Base-by-base conservation (phyloP, 306 rosid genomes). In the Castanea mollissima region DNA sequence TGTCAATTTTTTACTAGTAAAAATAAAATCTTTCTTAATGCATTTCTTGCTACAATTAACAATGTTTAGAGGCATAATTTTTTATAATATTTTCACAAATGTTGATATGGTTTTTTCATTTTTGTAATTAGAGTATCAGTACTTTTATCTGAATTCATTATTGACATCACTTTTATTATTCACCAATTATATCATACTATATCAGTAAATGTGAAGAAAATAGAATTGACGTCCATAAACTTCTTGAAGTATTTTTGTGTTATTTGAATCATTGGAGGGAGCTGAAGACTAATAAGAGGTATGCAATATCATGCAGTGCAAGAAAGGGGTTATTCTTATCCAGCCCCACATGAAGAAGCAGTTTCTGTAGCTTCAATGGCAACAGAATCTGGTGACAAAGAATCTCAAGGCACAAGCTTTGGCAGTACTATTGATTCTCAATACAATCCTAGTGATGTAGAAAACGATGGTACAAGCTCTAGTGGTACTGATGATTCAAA, bases 101-200 rank as follows among this genome's bases (percentile, higher is more conserved):
- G 35, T 32, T 38, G 0, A 35, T 6, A 35, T 35, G 0, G 0
- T 6, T 38, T 38, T 38, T 38, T 7, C n/a, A n/a, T n/a, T n/a
- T n/a, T n/a, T n/a, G 0, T 38, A 3, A 38, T 38, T 38, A 0
- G 11, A 7, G 11, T 7, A 38, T 0, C 0, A 38, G 2, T 0
- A 38, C 0, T 38, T 38, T 2, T 0, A 38, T 38, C 2, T 0
- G 0, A 0, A 7, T 38, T 38, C 0, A 38, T 0, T 7, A 0
- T 0, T 38, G 2, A 0, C 3, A 38, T 38, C 11, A 7, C 2
- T 7, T 38, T 38, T 7, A 38, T 38, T 38, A 7, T 7, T 0
- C 0, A 41, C 1, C 3, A 41, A 41, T 41, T 41, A 41, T 3
- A 41, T 2, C 0, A 2, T 0, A 7, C 46, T 41, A 38, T 38